Evolutionary conservation across 2,329 filamentous ascomycete genomes (phyloP), one percentile per base, ranked within the genome.

Genomic region (Cladophialophora yegresii): DNA sequence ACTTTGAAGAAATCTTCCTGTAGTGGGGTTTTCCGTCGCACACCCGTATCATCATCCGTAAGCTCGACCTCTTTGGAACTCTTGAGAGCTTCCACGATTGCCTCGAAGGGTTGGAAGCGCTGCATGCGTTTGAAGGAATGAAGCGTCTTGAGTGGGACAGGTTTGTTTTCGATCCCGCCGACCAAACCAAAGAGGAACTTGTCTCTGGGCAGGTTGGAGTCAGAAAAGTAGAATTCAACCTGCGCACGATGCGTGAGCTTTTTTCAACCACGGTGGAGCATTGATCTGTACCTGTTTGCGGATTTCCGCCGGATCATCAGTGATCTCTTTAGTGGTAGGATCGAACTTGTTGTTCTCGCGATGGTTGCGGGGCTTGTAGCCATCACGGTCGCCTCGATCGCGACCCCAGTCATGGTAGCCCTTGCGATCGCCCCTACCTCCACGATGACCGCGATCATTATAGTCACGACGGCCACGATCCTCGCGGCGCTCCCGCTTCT

Each of bases 221-320:
- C 90, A 73, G 90, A 90, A 79, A 97, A 96, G 84, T 97, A 97
- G 78, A 96, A 97, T 76, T 97, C 92, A 72, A 96, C 91, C 89
- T 96, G 71, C 2, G 30, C 30, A 40, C 7, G 5, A 36, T 54
- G 16, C 47, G 58, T 32, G 58, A 53, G 32, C 40, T 49, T 28
- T 58, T 53, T 4, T 56, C 10, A 22, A 10, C 10, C 22, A 30
- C 1, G 32, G 26, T 13, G 36, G 7, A 32, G 43, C 16, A 28
- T 13, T 20, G 3, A 26, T 3, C 22, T 40, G 22, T 81, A 91
- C 90, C 84, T 96, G 93, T 74, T 89, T 89, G 76, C 91, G 89
- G 73, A 97, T 96, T 78, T 89, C 85, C 26, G 82, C 83, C 1
- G 90, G 90, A 76, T 97, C 91, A 72, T 89, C 87, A 26, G 88